A percentile compares a stretch with the other conserved stretches of the same genome.
phyloP scores from a whole-genome alignment of 441 rosid species.

The Capsella rubella region DNA sequence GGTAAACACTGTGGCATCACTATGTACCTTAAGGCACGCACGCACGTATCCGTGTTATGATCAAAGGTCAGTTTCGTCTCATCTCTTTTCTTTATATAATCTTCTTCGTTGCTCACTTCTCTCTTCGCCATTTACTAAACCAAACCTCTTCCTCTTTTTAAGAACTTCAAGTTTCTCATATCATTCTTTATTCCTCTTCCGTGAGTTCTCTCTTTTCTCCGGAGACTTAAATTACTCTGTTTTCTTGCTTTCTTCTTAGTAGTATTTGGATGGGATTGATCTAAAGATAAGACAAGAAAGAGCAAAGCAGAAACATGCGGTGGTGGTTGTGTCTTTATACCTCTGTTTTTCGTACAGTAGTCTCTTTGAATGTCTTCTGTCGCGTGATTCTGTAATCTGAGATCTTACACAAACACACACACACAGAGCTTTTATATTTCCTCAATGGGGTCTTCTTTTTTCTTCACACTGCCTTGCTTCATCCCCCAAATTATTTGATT shows the following conservation, averaged over 20 bases:
- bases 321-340: neutral
- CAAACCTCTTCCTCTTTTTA: neutral
- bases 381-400: neutral
- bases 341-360: neutral
- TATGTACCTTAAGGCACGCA: slow-evolving; percentile 15
- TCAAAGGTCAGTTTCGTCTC: slow-evolving; percentile 6
- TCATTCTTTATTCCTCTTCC: no score
- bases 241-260: no score
- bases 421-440: neutral
- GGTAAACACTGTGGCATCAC: slow-evolving; percentile 19
- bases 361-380: neutral
- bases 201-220: neutral
- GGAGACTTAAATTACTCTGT: no score
- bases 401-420: neutral
- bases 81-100: neutral
- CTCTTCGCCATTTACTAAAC: neutral
- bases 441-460: neutral
- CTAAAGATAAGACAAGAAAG: neutral
- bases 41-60: slow-evolving; percentile 15
- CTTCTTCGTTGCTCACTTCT: neutral
- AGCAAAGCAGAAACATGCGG: neutral
- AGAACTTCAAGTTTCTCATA: no score
- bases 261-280: no score
- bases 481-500: neutral
- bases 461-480: neutral